phyloP scores from a whole-genome alignment of 768 basidiomycete species.

The Suillus discolor region DNA sequence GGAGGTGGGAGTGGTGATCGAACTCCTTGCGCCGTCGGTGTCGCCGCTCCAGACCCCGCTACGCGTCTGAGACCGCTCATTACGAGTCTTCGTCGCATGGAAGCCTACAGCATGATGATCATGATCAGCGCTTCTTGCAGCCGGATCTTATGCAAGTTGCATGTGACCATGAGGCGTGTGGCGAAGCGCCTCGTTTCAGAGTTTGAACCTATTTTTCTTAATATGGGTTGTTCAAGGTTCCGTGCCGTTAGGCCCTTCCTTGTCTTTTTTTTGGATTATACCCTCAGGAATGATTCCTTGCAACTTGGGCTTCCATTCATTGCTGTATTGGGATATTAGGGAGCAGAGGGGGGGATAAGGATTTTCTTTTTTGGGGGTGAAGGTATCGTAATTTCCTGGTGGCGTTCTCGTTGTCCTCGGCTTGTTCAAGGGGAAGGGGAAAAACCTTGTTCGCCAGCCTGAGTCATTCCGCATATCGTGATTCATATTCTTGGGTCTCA shows the following conservation, averaged over 20 bases:
- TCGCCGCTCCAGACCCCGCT: slow-evolving; percentile 12
- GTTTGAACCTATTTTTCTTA: not conserved
- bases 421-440: not conserved
- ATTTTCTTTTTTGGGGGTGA: not conserved
- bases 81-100: slow-evolving; percentile 61
- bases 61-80: slow-evolving; percentile 51
- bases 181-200: slow-evolving; percentile 3
- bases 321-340: not conserved
- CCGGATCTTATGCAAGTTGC: not conserved
- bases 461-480: too few relatives aligned
- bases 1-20: not conserved
- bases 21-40: not conserved
- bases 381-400: slow-evolving; percentile 3
- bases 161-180: not conserved
- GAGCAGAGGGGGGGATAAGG: not conserved
- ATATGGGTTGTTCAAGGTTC: not conserved
- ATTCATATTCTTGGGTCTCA: not conserved
- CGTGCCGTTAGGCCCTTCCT: not conserved
- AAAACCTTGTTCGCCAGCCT: not conserved
- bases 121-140: slow-evolving; percentile 1
- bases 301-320: not conserved
- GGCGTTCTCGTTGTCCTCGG: slow-evolving; percentile 1
- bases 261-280: not conserved
- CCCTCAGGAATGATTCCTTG: not conserved
- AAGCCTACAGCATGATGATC: slow-evolving; percentile 35